Evolutionary conservation across 441 rosid genomes (phyloP), one percentile per base, ranked within the genome.

Genomic region (Erysimum cheiri): DNA sequence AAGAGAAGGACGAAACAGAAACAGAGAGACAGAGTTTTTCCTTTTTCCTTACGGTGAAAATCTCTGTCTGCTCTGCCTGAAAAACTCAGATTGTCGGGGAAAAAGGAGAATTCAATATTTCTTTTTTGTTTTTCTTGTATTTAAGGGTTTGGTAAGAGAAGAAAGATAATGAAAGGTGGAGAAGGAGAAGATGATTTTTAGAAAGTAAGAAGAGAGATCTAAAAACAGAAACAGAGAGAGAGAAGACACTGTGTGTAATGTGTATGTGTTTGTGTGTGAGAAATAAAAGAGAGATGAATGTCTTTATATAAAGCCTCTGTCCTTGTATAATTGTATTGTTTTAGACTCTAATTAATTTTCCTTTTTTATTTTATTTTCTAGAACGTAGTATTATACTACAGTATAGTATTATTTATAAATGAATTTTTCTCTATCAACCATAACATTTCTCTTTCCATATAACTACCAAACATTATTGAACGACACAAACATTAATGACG

Each of bases 261-360:
- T 58, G 60, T 28, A 46, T 75, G 52, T 52, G 39, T 46, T 39
- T 69, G 69, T 50, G 71, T 48, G 71, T 31, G 63, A 31, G 55
- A 63, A 63, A 55, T 57, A 55, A 31, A 62, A 53, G 60, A 64
- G 69, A 79, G 76, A 67, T 50, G 52, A 50, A 80, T 76, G 77
- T 41, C 71, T 75, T 75, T 83, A 74, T 83, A 85, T 87, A 85
- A 68, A 59, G 50, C 50, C 26, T 46, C 50, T 15, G 12, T 46
- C 12, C 50, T 63, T 66, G 58, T 22, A 22, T n/a, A n/a, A n/a
- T n/a, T n/a, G 24, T 40, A 32, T 50, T 52, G 44, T 65, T 35
- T 71, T 28, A 9, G 19, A 48, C 64, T 53, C 31, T 50, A 9
- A 1, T 64, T 39, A 26, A 17, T 17, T 58, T 31, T 50, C 29